Base-by-base conservation (phyloP, 805 yeast genomes). In the Ogataea corticis region DNA sequence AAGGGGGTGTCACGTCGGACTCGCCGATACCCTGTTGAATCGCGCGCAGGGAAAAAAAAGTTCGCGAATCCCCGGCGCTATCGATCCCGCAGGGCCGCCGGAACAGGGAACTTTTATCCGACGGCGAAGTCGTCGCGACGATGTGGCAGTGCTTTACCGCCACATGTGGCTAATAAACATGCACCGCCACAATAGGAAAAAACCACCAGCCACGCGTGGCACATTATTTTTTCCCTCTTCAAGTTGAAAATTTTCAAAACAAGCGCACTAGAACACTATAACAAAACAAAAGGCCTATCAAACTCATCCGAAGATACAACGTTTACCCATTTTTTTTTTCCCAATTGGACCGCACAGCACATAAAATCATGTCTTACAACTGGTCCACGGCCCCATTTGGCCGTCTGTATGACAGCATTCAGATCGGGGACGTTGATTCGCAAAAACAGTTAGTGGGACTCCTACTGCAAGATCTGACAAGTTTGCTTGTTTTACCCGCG, bases 401-500 rank as follows among this genome's bases (percentile, higher is more conserved):
- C 41, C 64, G 67, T 14, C 63, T 79, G n/a, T 77, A 80, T 52
- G 66, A 71, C 46, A 68, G 75, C 16, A 77, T 80, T 52, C 60
- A 71, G 55, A 48, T 46, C 27, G 56, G 52, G 2, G 54, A 63
- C n/a, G 7, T 16, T 4, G 61, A 56, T 1, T 35, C 33, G 2
- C 61, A 55, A 35, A 18, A 30, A 3, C 32, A 48, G 14, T 44
- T 52, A 9, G 33, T 58, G 3, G 14, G 33, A 14, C 54, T 62
- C n/a, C 56, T 82, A 39, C 57, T 69, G 32, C 54, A 62, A 18
- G 87, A 82, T 63, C 66, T 83, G 37, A 53, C 61, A 23, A 57
- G 62, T 34, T 56, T 82, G 38, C 64, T 76, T 41, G 50, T 69
- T 0, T 68, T 69, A 15, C 74, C 77, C 5, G 56, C 61, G 7